phyloP scores from a whole-genome alignment of 2,329 filamentous ascomycete genomes.

The Blumeria graminis region DNA sequence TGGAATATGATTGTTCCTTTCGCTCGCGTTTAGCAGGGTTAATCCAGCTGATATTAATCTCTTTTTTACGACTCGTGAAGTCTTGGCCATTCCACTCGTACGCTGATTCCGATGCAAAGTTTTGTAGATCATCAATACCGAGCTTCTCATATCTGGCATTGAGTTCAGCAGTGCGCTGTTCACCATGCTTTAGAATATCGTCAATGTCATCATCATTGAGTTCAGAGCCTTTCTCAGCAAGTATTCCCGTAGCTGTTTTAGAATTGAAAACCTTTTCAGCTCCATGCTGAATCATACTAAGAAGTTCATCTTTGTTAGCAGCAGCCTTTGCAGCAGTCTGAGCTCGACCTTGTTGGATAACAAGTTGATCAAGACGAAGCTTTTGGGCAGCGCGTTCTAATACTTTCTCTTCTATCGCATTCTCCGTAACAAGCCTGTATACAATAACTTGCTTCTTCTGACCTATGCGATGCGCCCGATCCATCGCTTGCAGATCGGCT shows the following conservation, averaged over 20 bases:
- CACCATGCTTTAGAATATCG: conserved; percentile 60
- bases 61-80: conserved; percentile 77
- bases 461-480: conserved; percentile 91
- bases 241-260: conserved; percentile 37
- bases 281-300: conserved; percentile 97
- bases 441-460: conserved; percentile 96
- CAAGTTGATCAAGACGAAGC: conserved; percentile 80
- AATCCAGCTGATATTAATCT: conserved; percentile 87
- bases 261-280: conserved; percentile 80
- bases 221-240: conserved; percentile 33
- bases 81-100: conserved; percentile 99
- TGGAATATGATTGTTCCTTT: conserved; percentile 93
- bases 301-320: conserved; percentile 82
- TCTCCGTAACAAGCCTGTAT: conserved; percentile 91
- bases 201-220: conserved; percentile 83
- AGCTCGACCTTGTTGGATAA: conserved; percentile 90
- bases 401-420: conserved; percentile 96
- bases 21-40: conserved; percentile 95
- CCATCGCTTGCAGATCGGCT: conserved; percentile 96
- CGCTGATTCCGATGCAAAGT: conserved; percentile 89
- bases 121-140: conserved; percentile 88
- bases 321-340: conserved; percentile 78
- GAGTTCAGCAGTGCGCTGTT: conserved; percentile 68
- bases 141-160: conserved; percentile 92
- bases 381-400: conserved; percentile 92